These are phyloP conservation scores for Penicillium frequentans DNA, from an alignment of 2,329 filamentous ascomycete species.

Conservation along the genomic window DNA sequence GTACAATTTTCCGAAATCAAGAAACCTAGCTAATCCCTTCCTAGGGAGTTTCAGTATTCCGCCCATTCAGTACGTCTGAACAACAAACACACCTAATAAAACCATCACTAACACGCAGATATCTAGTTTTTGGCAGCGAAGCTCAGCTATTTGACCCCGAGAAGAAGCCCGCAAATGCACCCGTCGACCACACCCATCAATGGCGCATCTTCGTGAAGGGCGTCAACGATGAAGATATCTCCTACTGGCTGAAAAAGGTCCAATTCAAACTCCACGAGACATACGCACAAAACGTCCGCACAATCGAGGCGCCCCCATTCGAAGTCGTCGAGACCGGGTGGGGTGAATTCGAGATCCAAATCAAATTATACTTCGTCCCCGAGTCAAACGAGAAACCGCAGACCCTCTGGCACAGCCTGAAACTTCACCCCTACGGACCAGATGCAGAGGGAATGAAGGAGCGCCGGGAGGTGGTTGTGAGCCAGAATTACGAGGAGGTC, in stretches of 20 bases:
- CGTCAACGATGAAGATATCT: conserved; percentile 84
- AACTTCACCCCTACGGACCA: conserved; percentile 82
- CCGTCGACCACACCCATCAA: conserved; percentile 90
- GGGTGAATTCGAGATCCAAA: conserved; percentile 96
- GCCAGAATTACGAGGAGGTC: conserved; percentile 88
- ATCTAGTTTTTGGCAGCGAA: conserved; percentile 73
- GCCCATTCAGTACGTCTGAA: conserved; percentile 45
- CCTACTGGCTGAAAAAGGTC: conserved; percentile 93
- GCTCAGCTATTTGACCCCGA: conserved; percentile 75
- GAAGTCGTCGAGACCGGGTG: conserved; percentile 90
- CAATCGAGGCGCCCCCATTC: conserved; percentile 78
- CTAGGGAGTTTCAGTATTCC: conserved; percentile 48
- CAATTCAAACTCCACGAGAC: conserved; percentile 99
- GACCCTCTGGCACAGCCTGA: conserved; percentile 89
- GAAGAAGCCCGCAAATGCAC: conserved; percentile 72
- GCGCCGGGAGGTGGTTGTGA: conserved; percentile 64
- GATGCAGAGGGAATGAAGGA: conserved; percentile 73
- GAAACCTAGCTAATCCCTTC: conserved; percentile 19
- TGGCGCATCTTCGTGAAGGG: conserved; percentile 95
- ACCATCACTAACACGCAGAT: conserved; percentile 2
- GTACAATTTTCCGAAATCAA: neutral
- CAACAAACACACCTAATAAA: neutral
- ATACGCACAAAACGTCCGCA: conserved; percentile 86
- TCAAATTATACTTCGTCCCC: conserved; percentile 89
- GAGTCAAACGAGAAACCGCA: conserved; percentile 91